Conservation (phyloP, 164 flowering plant genomes). For the Aristolochia contorta region DNA sequence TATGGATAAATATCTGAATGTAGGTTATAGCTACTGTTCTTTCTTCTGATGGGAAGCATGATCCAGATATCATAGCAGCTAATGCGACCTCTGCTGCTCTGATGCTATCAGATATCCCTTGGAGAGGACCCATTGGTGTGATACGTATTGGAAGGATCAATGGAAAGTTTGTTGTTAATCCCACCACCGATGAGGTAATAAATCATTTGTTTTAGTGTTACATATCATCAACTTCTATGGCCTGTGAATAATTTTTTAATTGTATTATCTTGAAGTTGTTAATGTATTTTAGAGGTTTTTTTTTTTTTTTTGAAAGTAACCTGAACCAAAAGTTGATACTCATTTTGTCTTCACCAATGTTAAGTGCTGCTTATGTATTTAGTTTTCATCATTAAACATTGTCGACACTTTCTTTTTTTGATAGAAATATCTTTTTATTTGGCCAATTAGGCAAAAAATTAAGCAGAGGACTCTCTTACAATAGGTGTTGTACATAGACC, state of each 20-base stretch:
- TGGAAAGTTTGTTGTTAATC: conserved; percentile 74
- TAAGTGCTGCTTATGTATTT: too few relatives aligned
- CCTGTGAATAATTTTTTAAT: not conserved
- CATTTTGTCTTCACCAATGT: too few relatives aligned
- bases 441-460: too few relatives aligned
- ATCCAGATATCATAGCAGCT: conserved; percentile 97
- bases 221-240: not conserved
- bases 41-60: conserved; percentile 96
- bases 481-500: too few relatives aligned
- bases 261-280: not conserved
- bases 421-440: too few relatives aligned
- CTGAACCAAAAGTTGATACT: too few relatives aligned
- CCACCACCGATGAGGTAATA: conserved; percentile 89
- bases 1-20: conserved; percentile 1
- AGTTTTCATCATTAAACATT: too few relatives aligned
- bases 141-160: conserved; percentile 77
- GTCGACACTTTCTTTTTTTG: too few relatives aligned
- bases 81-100: conserved; percentile 99
- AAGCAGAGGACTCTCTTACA: too few relatives aligned
- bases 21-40: conserved; percentile 92
- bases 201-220: not conserved
- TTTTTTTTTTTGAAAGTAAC: too few relatives aligned
- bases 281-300: not conserved
- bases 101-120: conserved; percentile 96
- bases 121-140: conserved; percentile 95